Evolutionary conservation across 306 rosid genomes (phyloP).

Genomic region (Betula pendula): DNA sequence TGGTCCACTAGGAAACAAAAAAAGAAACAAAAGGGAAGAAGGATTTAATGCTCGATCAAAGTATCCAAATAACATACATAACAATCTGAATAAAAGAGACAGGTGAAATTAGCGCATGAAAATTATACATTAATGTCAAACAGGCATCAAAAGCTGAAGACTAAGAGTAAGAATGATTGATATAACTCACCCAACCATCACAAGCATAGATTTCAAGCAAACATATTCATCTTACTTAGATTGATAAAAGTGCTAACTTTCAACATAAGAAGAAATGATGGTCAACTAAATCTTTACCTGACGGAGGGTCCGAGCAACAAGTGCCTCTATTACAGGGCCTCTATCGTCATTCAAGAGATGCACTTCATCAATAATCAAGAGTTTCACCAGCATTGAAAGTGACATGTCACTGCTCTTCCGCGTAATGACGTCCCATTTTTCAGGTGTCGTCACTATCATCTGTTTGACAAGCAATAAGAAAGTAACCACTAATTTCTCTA

Average conservation of each 20-base stretch:
- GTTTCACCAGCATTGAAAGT: slow-evolving; percentile 92
- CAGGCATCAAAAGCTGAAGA: not conserved
- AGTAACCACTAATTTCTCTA: slow-evolving; percentile 24
- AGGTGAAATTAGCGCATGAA: not conserved
- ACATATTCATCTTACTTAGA: slow-evolving; percentile 14
- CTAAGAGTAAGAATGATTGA: not conserved
- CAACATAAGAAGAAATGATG: slow-evolving; percentile 18
- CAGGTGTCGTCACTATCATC: slow-evolving; percentile 99
- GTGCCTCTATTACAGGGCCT: slow-evolving; percentile 98
- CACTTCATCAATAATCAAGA: slow-evolving; percentile 93
- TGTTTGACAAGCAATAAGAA: slow-evolving; percentile 38
- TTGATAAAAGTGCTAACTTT: not conserved
- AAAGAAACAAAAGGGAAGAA: not conserved
- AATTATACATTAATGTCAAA: not conserved
- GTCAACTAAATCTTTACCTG: slow-evolving; percentile 58
- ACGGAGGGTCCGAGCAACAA: slow-evolving; percentile 92
- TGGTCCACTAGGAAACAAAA: not conserved
- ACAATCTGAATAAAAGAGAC: not conserved
- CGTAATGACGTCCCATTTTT: slow-evolving; percentile 99
- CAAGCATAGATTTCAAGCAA: not conserved
- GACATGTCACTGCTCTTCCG: slow-evolving; percentile 99
- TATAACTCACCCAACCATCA: not conserved
- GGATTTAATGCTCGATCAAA: not conserved
- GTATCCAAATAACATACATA: not conserved
- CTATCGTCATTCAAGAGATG: slow-evolving; percentile 96